These are phyloP conservation scores for Thelephora terrestris DNA, from an alignment of 1,284 basidiomycete species.

Conservation along the genomic window DNA sequence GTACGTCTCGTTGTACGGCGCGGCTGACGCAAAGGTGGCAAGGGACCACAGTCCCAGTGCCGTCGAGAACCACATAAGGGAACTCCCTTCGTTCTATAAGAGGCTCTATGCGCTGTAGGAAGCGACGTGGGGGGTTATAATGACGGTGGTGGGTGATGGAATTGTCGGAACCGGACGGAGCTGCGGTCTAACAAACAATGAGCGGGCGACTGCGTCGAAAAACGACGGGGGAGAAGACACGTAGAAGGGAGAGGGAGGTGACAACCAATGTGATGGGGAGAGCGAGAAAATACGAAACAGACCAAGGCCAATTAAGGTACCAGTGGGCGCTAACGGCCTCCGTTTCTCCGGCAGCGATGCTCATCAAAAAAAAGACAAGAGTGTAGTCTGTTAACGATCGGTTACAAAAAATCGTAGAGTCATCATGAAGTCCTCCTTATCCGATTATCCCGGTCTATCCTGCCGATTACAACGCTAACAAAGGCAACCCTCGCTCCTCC, in stretches of 20 bases:
- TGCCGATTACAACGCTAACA: slow-evolving; percentile 28
- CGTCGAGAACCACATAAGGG: slow-evolving; percentile 22
- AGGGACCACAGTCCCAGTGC: slow-evolving; percentile 20
- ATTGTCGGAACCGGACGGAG: neutral
- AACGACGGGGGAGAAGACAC: neutral
- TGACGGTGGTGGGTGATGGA: neutral
- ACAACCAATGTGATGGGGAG: slow-evolving; percentile 1
- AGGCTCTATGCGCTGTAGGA: neutral
- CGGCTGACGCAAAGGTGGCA: slow-evolving; percentile 28
- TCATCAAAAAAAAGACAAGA: too few species aligned
- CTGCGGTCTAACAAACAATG: slow-evolving; percentile 5
- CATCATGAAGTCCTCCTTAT: neutral
- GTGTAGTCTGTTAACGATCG: too few species aligned
- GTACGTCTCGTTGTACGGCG: slow-evolving; percentile 71
- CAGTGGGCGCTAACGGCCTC: slow-evolving; percentile 1
- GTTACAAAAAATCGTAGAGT: too few species aligned
- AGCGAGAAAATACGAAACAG: slow-evolving; percentile 3
- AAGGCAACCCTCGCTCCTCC: slow-evolving; percentile 26
- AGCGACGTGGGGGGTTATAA: neutral
- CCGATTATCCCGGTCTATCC: slow-evolving; percentile 26
- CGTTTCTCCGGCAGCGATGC: neutral
- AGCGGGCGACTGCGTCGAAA: slow-evolving; percentile 3
- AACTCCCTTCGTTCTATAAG: neutral
- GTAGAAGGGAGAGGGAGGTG: neutral
- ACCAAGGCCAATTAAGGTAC: neutral